Evolutionary conservation across 2,329 filamentous ascomycete genomes (phyloP), one percentile per base, ranked within the genome.

Genomic region (Colletotrichum coccodes): DNA sequence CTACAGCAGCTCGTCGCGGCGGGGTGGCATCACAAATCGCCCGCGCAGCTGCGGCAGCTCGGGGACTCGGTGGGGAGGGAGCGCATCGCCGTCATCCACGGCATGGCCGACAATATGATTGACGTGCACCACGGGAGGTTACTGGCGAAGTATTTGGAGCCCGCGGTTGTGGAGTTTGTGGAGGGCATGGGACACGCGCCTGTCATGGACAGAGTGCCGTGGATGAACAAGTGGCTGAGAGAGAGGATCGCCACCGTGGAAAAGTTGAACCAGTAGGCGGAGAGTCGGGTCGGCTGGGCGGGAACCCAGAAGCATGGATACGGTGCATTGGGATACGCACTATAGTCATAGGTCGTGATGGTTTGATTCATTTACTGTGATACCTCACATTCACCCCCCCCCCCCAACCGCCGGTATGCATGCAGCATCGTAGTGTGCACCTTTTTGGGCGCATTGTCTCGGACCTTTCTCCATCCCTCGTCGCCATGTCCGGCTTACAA

Each of bases 81-180:
- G 71, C 83, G 94, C 36, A 95, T 97, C 71, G 79, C 93, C 73
- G 88, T 97, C 6, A 79, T 95, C 72, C 94, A 97, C 79, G 94
- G 94, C 8, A 90, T 87, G 0, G 80, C 80, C 11, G 94, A 97
- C 79, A 83, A 84, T n/a, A 94, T 97, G 92, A 91, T 97, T 72
- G 89, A 87, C 5, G 84, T 91, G 54, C 86, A 86, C 6, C 92
- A 96, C 76, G 94, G 89, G 0, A 81, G 89, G 75, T 87, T 91
- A 78, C 79, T 97, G 71, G 88, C 92, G 65, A 84, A 89, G 58
- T 86, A 87, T 50, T 75, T 97, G 30, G 70, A 84, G 72, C 92
- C 93, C 1, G 89, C 83, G 3, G 85, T 83, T 68, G 87, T 86
- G 38, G 77, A 87, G 47, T 87, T 94, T 30, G 84, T 91, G n/a